Evolutionary conservation across 768 basidiomycete genomes (phyloP), one percentile per base, ranked within the genome.

Genomic region (Russula ochroleuca): DNA sequence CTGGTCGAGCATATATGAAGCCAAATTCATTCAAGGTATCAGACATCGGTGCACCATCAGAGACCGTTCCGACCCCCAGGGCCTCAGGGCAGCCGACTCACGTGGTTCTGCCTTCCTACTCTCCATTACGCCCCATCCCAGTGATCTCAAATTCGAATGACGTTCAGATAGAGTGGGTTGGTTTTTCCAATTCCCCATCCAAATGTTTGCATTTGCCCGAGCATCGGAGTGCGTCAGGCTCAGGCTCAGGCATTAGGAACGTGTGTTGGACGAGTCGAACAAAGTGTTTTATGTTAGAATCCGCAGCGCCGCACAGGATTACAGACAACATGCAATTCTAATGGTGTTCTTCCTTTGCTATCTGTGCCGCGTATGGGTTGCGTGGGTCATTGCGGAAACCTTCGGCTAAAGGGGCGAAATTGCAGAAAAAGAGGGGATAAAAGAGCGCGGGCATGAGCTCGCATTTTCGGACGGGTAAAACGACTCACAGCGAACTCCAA

Each of bases 361-460:
- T 83, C 71, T 87, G 82, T 25, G 84, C 85, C 11, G 86, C 87
- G 75, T 91, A 90, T 41, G 90, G 91, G 80, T 93, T 93, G 72
- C 84, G 84, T 38, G 90, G 83, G 73, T 92, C 88, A 69, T 84
- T 86, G 68, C 84, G 83, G 73, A 82, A 91, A 71, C 79, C 74
- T 66, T 82, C 81, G 63, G 88, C 90, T 90, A 55, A 54, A 45
- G 56, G 38, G 45, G 54, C 40, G 47, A 37, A 23, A 49, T 10
- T 5, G 23, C 21, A 52, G 25, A 2, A 49, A 43, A 21, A 19
- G 40, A 9, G 23, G 23, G n/a, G n/a, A n/a, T n/a, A n/a, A n/a
- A n/a, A 57, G 43, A 33, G 1, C 17, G 5, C 0, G 8, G 13
- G 28, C 47, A 59, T 49, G 49, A 57, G 50, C 33, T 59, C 14